Conservation (phyloP, 495 filamentous ascomycete species). For the Glonium stellatum region DNA sequence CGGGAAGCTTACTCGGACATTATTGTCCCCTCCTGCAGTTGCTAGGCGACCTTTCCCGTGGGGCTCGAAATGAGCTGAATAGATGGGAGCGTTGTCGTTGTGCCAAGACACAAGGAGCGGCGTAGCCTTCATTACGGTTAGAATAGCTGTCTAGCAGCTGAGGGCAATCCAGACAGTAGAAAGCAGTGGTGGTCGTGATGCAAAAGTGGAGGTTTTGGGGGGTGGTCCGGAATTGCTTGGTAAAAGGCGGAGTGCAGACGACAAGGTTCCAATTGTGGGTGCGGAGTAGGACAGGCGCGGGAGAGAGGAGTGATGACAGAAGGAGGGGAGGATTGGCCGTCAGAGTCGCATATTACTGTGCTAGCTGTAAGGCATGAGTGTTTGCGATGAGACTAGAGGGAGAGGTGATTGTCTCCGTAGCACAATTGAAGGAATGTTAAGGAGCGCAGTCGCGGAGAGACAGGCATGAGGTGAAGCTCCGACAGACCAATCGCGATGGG, state of each 20-base stretch:
- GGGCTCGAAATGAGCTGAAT: constrained; percentile 91
- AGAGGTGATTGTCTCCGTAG: neutral
- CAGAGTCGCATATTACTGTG: neutral
- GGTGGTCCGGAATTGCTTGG: neutral
- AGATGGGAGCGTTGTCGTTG: constrained; percentile 86
- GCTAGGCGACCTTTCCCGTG: constrained; percentile 88
- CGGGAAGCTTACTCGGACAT: constrained; percentile 69
- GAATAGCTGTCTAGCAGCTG: neutral
- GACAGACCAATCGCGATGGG: neutral
- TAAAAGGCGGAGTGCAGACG: neutral
- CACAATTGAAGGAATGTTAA: neutral
- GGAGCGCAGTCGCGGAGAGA: neutral
- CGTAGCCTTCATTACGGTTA: constrained; percentile 68
- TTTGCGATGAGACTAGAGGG: neutral
- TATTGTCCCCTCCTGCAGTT: constrained; percentile 93
- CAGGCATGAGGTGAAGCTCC: neutral
- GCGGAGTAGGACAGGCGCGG: neutral
- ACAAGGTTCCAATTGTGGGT: neutral
- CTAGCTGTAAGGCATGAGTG: neutral
- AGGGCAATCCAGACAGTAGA: neutral
- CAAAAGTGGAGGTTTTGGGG: neutral
- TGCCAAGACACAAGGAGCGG: constrained; percentile 92
- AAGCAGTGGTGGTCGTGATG: neutral
- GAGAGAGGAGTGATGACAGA: neutral
- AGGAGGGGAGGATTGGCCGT: neutral